Base-by-base conservation (phyloP, 2,329 filamentous ascomycete species). In the Dendryphion nanum region DNA sequence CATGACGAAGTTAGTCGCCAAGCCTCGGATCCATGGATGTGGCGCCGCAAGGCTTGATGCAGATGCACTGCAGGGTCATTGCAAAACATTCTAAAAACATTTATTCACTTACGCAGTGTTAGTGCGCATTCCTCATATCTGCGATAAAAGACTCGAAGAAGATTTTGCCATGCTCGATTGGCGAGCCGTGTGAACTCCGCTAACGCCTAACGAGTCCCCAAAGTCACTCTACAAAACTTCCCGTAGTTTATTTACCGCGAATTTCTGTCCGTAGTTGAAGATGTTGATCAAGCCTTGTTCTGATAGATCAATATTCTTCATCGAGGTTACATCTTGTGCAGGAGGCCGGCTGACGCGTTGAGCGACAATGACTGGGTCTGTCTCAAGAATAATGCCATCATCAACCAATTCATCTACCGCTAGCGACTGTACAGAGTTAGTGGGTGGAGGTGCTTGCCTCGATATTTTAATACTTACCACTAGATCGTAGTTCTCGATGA, bases 401-500 rank as follows among this genome's bases (percentile, higher is more conserved):
- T 68, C 66, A n/a, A 67, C 64, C 28, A 69, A 52, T 69, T 98
- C 93, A 68, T 98, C 93, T 49, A 98, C 87, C 30, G 90, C 88
- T 37, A 98, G 81, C 12, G 89, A 86, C 46, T 96, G 85, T 17
- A 91, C 12, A 4, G 30, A 8, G 16, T 40, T 21, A 48, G 38
- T 15, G 7, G 13, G 17, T 31, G 18, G 2, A 26, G 8, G 3
- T 13, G 5, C 18, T 14, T 7, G 13, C 8, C 18, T n/a, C 6
- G 12, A 10, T 14, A 21, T 2, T 13, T 2, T n/a, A 14, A 13
- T 26, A 52, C 62, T 21, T 56, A 65, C 61, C 45, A 96, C 87
- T 16, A 97, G 79, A 69, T 97, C 93, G 75, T 97, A 98, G 78
- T 97, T 97, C 72, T 98, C 93, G 61, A 97, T 85, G 51, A 97